Evolutionary conservation across 176 grass and related monocot genomes (phyloP).

Genomic region (Juncus effusus): DNA sequence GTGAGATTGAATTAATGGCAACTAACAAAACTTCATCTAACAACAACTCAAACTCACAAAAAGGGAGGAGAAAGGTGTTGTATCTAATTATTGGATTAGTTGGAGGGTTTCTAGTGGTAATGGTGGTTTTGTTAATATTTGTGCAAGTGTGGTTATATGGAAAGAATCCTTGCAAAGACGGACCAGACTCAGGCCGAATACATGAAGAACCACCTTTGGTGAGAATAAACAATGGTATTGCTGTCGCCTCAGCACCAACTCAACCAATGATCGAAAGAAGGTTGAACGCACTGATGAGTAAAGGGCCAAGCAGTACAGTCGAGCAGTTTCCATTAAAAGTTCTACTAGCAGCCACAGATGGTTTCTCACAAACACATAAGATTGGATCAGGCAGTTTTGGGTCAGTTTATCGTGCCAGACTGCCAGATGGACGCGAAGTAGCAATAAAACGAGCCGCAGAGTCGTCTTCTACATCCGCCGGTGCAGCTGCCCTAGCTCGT

Average conservation of each 20-base stretch:
- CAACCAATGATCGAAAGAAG: constrained; percentile 41
- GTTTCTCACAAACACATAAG: constrained; percentile 50
- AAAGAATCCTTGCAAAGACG: not conserved
- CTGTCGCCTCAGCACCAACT: not conserved
- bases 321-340: constrained; percentile 65
- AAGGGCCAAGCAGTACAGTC: constrained; percentile 73
- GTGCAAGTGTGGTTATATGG: constrained; percentile 14
- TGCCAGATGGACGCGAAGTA: constrained; percentile 67
- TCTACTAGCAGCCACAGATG: constrained; percentile 45
- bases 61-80: constrained; percentile 4
- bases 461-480: constrained; percentile 11
- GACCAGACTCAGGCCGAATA: constrained; percentile 44
- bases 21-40: constrained; percentile 22
- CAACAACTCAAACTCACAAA: not conserved
- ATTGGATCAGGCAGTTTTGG: constrained; percentile 92
- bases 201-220: constrained; percentile 34
- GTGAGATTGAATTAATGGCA: constrained; percentile 22
- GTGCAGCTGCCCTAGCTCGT: constrained; percentile 7
- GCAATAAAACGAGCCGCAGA: constrained; percentile 75
- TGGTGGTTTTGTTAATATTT: constrained; percentile 11
- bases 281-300: constrained; percentile 52
- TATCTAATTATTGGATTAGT: constrained; percentile 28
- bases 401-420: constrained; percentile 59
- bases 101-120: constrained; percentile 16
- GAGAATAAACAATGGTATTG: not conserved